phyloP scores from a whole-genome alignment of 2,329 filamentous ascomycete genomes.

The Ophiocordyceps polyrhachis-furcata region DNA sequence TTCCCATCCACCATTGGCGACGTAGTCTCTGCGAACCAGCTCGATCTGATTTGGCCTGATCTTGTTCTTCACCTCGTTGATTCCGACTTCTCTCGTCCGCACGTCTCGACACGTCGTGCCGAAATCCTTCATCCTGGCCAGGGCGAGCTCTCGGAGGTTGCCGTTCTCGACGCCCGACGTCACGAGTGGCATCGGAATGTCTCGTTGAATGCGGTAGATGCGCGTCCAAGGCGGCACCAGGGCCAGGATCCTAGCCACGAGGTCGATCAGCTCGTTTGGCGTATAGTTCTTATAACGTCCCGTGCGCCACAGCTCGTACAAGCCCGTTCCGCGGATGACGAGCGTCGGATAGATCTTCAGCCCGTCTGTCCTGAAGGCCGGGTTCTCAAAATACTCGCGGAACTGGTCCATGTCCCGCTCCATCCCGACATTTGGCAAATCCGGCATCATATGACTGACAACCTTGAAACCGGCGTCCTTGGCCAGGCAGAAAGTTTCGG shows the following conservation, averaged over 20 bases:
- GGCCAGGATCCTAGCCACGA: conserved; percentile 89
- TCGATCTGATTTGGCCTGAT: conserved; percentile 93
- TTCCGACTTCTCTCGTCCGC: conserved; percentile 85
- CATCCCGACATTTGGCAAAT: conserved; percentile 94
- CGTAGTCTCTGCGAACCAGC: conserved; percentile 82
- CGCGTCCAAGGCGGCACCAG: conserved; percentile 93
- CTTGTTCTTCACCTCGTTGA: conserved; percentile 99
- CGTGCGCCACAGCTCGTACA: conserved; percentile 95
- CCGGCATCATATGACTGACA: conserved; percentile 99
- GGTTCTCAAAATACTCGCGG: conserved; percentile 93
- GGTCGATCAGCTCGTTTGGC: conserved; percentile 85
- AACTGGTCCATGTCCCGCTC: conserved; percentile 95
- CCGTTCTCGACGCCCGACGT: conserved; percentile 97
- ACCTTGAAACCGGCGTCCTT: conserved; percentile 99
- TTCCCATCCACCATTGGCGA: conserved; percentile 93
- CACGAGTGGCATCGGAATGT: conserved; percentile 99
- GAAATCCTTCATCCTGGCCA: conserved; percentile 98
- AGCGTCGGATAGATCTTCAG: conserved; percentile 96
- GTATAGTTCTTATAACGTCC: conserved; percentile 98
- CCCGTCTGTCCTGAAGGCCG: conserved; percentile 87
- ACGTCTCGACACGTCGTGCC: conserved; percentile 94
- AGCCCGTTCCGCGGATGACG: conserved; percentile 85
- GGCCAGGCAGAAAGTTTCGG: conserved; percentile 89
- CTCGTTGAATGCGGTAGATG: conserved; percentile 94
- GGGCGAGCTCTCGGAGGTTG: conserved; percentile 78